Conservation (phyloP, 2,329 filamentous ascomycete species). For the Cladorrhinum sp. region DNA sequence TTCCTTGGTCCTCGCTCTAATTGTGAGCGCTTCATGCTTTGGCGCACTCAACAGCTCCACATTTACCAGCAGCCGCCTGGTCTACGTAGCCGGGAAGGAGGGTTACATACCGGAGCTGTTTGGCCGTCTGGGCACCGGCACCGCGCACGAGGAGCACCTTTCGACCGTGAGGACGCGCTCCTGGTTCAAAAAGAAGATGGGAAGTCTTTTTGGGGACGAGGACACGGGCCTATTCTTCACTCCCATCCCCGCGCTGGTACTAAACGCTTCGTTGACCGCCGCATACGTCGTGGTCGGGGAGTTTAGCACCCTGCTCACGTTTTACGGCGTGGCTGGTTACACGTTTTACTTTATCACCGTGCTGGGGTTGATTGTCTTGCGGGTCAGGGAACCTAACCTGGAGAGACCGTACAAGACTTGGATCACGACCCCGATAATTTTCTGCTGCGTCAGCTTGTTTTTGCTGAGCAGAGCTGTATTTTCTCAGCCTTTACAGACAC, state of each 20-base stretch:
- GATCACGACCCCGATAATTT: conserved; percentile 96
- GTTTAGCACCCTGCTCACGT: conserved; percentile 88
- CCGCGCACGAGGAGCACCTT: conserved; percentile 37
- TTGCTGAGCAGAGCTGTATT: conserved; percentile 85
- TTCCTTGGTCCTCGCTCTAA: conserved; percentile 77
- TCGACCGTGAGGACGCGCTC: conserved; percentile 48
- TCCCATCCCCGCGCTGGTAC: conserved; percentile 83
- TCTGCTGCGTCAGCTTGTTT: conserved; percentile 96
- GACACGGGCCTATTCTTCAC: conserved; percentile 84
- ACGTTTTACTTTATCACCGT: conserved; percentile 97
- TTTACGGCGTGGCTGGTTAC: conserved; percentile 96
- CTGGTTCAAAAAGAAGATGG: conserved; percentile 58
- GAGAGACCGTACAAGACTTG: conserved; percentile 92
- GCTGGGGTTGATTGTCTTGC: conserved; percentile 83
- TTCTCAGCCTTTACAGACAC: conserved; percentile 83
- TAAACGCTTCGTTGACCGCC: conserved; percentile 73
- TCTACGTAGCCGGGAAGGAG: conserved; percentile 93
- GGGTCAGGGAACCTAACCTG: conserved; percentile 80
- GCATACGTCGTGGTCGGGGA: conserved; percentile 83
- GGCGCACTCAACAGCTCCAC: conserved; percentile 91
- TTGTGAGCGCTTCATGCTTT: conserved; percentile 89
- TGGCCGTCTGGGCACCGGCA: conserved; percentile 72
- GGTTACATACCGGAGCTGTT: conserved; percentile 85
- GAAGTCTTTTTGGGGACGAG: conserved; percentile 68
- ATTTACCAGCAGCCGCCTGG: conserved; percentile 86